These are phyloP conservation scores for Pythium chondricola DNA, from an alignment of 352 stramenopile genomes.

Conservation along the genomic window DNA sequence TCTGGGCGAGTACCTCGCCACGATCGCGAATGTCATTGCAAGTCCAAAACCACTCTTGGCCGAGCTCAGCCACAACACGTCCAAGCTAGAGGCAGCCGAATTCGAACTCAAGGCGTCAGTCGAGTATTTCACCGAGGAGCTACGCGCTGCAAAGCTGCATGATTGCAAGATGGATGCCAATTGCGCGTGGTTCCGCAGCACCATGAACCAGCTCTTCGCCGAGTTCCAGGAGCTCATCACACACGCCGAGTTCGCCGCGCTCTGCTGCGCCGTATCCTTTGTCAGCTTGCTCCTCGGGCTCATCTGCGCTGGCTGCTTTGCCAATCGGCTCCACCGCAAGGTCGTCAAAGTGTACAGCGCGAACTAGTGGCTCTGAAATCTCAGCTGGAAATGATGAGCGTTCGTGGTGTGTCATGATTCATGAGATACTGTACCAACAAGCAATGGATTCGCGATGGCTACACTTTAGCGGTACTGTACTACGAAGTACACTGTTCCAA, in stretches of 20 bases:
- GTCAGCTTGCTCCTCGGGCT: constrained; percentile 24
- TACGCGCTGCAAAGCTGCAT: constrained; percentile 43
- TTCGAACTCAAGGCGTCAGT: constrained; percentile 49
- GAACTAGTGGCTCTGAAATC: constrained; percentile 8
- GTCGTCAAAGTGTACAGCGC: constrained; percentile 51
- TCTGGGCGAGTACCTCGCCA: constrained; percentile 28
- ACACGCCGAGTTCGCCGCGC: constrained; percentile 27
- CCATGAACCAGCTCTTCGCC: constrained; percentile 37
- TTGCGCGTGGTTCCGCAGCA: constrained; percentile 43
- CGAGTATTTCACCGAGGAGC: constrained; percentile 48
- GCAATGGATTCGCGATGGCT: constrained; percentile 8
- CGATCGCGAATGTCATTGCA: constrained; percentile 25
- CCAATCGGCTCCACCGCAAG: constrained; percentile 37
- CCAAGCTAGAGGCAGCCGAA: constrained; percentile 45
- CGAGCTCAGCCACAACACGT: constrained; percentile 29
- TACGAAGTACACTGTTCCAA: too few species aligned
- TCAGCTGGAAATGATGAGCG: too few species aligned
- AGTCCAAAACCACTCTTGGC: constrained; percentile 32
- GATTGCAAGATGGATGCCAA: constrained; percentile 55
- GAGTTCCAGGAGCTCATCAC: constrained; percentile 41
- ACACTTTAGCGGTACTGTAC: constrained; percentile 6
- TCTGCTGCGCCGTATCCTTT: constrained; percentile 25
- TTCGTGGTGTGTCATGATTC: too few species aligned
- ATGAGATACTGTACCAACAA: too few species aligned
- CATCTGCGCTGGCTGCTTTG: constrained; percentile 34